Evolutionary conservation across 2,329 filamentous ascomycete species (phyloP), one percentile per base, ranked within the genome.

Genomic region (Fusarium sp.): DNA sequence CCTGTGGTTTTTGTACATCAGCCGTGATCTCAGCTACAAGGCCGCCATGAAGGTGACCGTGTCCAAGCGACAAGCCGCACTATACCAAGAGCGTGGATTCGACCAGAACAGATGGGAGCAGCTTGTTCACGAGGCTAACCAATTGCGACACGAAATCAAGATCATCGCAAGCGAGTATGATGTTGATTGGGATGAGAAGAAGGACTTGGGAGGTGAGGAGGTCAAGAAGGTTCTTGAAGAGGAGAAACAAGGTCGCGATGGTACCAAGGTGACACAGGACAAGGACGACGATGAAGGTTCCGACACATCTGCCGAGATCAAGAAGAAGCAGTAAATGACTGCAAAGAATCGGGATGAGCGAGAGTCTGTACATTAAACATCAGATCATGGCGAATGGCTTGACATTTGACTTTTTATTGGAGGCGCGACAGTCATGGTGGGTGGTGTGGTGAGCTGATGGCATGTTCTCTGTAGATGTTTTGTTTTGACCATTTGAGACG

Each of bases 1-100:
- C 76, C 84, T 97, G 56, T 98, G 93, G 93, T 97, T 98, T 78
- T 83, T 97, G 14, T 97, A 94, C 80, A 93, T 97, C 82, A 97
- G 94, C 81, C 89, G 92, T 21, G 94, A 97, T 80, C 90, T 97
- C 13, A 93, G 89, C 69, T 97, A 97, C 83, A 90, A 92, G 71
- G 91, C 91, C 4, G 93, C 94, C 28, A 89, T 97, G 82, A 94
- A 97, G 77, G 86, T 97, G 56, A 97, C 94, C 9, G 91, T 97
- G 39, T 93, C 89, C 39, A 86, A 89, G 37, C 87, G 94, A 7
- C 94, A 97, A 79, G 86, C 88, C 57, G 88, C 90, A 54, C 83
- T 97, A 13, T 97, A 98, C 77, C 85, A 91, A 71, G 82, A 85
- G 44, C 88, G 89, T 13, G 93, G 93, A 0, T 93, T 98, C 71